Evolutionary conservation across 2,329 filamentous ascomycete species (phyloP).

Genomic region (Ilyonectria sp.): DNA sequence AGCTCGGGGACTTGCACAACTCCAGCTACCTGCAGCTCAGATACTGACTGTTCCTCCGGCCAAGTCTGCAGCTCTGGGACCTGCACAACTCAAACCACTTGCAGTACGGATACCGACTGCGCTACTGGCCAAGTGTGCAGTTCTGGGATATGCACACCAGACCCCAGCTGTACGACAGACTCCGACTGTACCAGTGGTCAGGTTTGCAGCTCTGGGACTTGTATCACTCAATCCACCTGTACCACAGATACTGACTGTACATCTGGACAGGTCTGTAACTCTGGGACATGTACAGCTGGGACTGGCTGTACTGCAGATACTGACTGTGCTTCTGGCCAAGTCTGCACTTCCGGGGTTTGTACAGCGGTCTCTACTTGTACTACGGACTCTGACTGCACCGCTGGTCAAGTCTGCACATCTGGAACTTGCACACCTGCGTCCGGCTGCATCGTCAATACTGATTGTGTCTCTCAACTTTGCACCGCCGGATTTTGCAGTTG

Average conservation of each 20-base stretch:
- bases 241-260: not conserved
- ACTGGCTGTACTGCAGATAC: constrained; percentile 3
- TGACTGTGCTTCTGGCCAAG: not conserved
- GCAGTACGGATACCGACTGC: not conserved
- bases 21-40: no score
- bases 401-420: not conserved
- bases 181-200: not conserved
- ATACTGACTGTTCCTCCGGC: no score
- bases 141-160: no score
- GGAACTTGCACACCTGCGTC: not conserved
- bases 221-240: not conserved
- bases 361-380: not conserved
- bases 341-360: not conserved
- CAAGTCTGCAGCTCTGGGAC: not conserved
- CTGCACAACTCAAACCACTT: no score
- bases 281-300: not conserved
- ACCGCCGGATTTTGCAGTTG: not conserved
- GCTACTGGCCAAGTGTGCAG: constrained; percentile 14
- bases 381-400: not conserved
- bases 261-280: not conserved
- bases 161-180: not conserved
- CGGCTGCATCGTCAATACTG: not conserved
- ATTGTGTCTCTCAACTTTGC: not conserved
- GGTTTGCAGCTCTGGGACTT: not conserved
- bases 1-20: no score